phyloP scores from a whole-genome alignment of 208 protist species.

The Pavlovales sp. region DNA sequence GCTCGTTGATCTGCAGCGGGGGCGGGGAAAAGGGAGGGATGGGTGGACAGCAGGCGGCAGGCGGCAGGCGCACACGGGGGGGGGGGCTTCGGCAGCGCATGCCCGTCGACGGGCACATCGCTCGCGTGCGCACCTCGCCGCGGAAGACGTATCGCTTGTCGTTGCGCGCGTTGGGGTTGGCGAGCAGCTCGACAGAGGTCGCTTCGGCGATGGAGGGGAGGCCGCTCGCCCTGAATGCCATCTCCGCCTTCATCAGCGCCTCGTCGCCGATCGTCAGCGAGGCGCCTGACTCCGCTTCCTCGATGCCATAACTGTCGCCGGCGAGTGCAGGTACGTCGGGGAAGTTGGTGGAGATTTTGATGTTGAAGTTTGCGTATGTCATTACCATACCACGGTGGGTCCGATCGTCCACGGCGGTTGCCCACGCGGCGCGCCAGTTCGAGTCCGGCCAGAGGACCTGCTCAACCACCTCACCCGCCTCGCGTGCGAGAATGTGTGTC shows the following conservation, averaged over 20 bases:
- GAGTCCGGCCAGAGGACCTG: neutral
- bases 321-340: neutral
- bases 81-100: too few species aligned
- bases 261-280: neutral
- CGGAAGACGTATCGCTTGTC: neutral
- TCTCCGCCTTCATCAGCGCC: neutral
- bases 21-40: too few species aligned
- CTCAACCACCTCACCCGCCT: neutral
- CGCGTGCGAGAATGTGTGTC: neutral
- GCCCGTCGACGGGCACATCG: too few species aligned
- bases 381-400: neutral
- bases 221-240: neutral
- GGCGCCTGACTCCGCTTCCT: too few species aligned
- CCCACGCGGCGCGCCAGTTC: neutral
- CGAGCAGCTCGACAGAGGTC: neutral
- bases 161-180: neutral
- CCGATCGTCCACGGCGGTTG: neutral
- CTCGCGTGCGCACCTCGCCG: neutral
- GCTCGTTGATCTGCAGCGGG: neutral
- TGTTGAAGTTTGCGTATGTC: neutral
- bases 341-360: neutral
- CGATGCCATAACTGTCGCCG: neutral
- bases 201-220: neutral
- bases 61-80: too few species aligned
- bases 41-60: too few species aligned